Base-by-base conservation (phyloP, 1,139 yeast genomes). In the Lodderomyces theae region DNA sequence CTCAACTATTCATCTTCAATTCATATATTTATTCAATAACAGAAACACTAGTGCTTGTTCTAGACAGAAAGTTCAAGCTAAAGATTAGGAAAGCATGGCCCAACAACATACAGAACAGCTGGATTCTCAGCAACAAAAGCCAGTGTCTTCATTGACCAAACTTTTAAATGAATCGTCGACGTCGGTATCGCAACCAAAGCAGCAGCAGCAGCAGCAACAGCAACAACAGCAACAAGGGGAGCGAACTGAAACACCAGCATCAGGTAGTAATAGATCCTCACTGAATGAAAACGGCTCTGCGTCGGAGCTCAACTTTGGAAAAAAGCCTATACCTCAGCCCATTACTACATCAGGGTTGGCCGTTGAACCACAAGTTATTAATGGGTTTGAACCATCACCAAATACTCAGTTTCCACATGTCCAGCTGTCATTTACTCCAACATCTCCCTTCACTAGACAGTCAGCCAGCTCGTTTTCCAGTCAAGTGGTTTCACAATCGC, bases 111-210 rank as follows among this genome's bases (percentile, higher is more conserved):
- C 18, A 17, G 45, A 24, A 22, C 43, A 28, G 9, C 31, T 28
- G 31, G 18, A 28, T 28, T 8, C 26, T 17, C 44, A 34, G 26
- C 43, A 26, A 15, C 46, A 53, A 35, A 48, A 51, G 30, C 57
- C 63, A 26, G 51, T 66, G 35, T 60, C 69, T 39, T 68, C 76
- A n/a, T 61, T 72, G 48, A 72, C 77, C 12, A 54, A 72, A 42
- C 63, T 72, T 19, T 58, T 72, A 46, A 64, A 67, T 44, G 75
- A 70, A 45, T 63, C 69, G 22, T 56, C 58, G 44, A 60, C 66
- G 22, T 57, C 57, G 42, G 30, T 19, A 53, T 43, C 17, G 34
- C 24, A 17, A 31, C 32, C n/a, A n/a, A n/a, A n/a, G n/a, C n/a
- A n/a, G n/a, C n/a, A n/a, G n/a, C n/a, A n/a, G n/a, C n/a, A n/a